Evolutionary conservation across 1,284 basidiomycete genomes (phyloP).

Genomic region (Cutaneotrichosporon arboriforme): DNA sequence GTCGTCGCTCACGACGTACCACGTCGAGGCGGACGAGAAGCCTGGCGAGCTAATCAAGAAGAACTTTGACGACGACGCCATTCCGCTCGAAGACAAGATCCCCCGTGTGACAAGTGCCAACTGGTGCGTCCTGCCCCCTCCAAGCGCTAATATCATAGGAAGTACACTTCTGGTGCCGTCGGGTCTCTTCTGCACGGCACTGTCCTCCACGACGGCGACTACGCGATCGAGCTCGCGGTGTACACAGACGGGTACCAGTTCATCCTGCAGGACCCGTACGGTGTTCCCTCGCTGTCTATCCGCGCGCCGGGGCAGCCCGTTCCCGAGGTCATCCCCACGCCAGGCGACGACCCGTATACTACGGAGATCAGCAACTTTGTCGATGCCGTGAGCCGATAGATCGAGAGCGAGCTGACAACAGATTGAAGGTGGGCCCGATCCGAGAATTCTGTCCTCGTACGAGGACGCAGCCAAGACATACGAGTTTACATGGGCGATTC

Average conservation of each 20-base stretch:
- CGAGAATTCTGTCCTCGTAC: constrained; percentile 43
- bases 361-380: constrained; percentile 48
- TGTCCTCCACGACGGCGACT: constrained; percentile 35
- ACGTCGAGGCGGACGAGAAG: constrained; percentile 44
- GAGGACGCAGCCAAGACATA: constrained; percentile 80
- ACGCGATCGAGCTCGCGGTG: constrained; percentile 44
- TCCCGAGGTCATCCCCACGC: constrained; percentile 23
- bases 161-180: constrained; percentile 42
- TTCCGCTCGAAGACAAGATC: constrained; percentile 42
- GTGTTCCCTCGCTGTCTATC: constrained; percentile 43
- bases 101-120: constrained; percentile 48
- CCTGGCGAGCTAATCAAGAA: constrained; percentile 50
- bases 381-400: constrained; percentile 30
- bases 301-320: constrained; percentile 46
- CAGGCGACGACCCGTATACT: constrained; percentile 48
- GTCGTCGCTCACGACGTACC: constrained; percentile 45
- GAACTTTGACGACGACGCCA: constrained; percentile 50
- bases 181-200: constrained; percentile 42
- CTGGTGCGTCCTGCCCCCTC: constrained; percentile 35
- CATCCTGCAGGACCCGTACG: constrained; percentile 47
- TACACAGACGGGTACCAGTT: constrained; percentile 42
- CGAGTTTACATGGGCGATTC: constrained; percentile 51
- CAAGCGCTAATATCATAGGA: constrained; percentile 25
- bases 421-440: constrained; percentile 38
- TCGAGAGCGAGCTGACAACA: background rate